These are phyloP conservation scores for Magnolia sinica DNA, from an alignment of 164 flowering plant genomes.

Conservation along the genomic window DNA sequence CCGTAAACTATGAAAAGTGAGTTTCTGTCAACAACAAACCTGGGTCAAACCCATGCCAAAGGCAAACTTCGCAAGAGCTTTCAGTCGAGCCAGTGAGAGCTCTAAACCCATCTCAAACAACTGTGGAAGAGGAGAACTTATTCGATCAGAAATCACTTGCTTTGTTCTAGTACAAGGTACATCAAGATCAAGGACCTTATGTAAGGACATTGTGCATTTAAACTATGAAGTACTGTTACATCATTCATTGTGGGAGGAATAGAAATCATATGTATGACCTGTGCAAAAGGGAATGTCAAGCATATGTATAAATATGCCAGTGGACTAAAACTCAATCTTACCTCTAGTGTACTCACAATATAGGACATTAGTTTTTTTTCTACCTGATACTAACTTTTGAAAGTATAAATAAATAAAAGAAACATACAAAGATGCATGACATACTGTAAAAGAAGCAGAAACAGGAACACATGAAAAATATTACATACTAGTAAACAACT, in stretches of 20 bases:
- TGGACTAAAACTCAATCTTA: too few relatives aligned
- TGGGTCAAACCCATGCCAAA: slow-evolving; percentile 97
- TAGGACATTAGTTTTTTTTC: too few relatives aligned
- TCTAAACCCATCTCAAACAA: slow-evolving; percentile 99
- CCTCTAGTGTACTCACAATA: too few relatives aligned
- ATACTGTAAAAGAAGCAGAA: too few relatives aligned
- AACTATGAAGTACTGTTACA: background rate
- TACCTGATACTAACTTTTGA: too few relatives aligned
- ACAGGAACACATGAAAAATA: too few relatives aligned
- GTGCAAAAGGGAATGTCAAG: too few relatives aligned
- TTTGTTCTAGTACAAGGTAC: background rate
- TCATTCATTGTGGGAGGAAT: background rate
- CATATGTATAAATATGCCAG: too few relatives aligned
- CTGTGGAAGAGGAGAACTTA: slow-evolving; percentile 35
- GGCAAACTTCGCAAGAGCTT: slow-evolving; percentile 96
- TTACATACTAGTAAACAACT: too few relatives aligned
- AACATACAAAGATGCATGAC: too few relatives aligned
- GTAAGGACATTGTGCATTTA: background rate
- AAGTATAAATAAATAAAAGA: too few relatives aligned
- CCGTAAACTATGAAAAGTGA: background rate
- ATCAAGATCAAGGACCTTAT: slow-evolving; percentile 1
- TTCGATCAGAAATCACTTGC: slow-evolving; percentile 2
- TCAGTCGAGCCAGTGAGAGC: slow-evolving; percentile 90
- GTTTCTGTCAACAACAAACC: slow-evolving; percentile 38
- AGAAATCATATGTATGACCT: background rate